Base-by-base conservation (phyloP, 208 protist genomes). In the Wallacemonas rigidus region DNA sequence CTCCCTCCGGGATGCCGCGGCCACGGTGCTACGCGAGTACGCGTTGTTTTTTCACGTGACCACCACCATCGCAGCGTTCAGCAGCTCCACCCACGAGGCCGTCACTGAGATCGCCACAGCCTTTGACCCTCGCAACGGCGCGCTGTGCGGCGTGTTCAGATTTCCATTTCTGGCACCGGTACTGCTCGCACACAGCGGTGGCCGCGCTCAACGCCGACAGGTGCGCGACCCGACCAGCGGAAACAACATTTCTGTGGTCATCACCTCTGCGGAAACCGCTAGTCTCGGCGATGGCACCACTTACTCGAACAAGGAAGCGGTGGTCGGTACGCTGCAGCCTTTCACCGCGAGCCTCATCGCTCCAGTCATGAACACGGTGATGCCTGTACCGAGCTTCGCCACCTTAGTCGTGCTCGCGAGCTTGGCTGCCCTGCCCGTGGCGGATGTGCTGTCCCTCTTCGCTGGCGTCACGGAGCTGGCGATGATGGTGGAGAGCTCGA, bases 341-440 rank as follows among this genome's bases (percentile, higher is more conserved):
- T 68, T 72, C 56, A 75, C 55, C 2, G 47, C 7, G 38, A 39
- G 67, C 7, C 56, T 76, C 38, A 65, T 70, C 40, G 64, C 69
- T n/a, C 45, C 83, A 4, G 75, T 82, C 39, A 71, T 56, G 39
- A 26, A 15, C n/a, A 67, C 75, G 35, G 69, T 83, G 43, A 62
- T 71, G 11, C 74, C 74, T 7, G 75, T 72, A 1, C 4, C 67
- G 4, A 62, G 58, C 41, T 84, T 81, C 54, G 63, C 53, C 38
- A 74, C 79, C 47, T 65, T 90, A 55, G 36, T 86, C 8, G 14
- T 86, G 54, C 75, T 90, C 63, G 80, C 72, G 4, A 80, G 82
- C 12, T 5, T 91, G 43, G 78, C 72, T 12, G 69, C 81, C 36
- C 57, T 82, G 14, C 83, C 87, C 44, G 75, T 85, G 53, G 51